These are phyloP conservation scores for Nakazawaea pomicola DNA, from an alignment of 805 yeast genomes.

Conservation along the genomic window DNA sequence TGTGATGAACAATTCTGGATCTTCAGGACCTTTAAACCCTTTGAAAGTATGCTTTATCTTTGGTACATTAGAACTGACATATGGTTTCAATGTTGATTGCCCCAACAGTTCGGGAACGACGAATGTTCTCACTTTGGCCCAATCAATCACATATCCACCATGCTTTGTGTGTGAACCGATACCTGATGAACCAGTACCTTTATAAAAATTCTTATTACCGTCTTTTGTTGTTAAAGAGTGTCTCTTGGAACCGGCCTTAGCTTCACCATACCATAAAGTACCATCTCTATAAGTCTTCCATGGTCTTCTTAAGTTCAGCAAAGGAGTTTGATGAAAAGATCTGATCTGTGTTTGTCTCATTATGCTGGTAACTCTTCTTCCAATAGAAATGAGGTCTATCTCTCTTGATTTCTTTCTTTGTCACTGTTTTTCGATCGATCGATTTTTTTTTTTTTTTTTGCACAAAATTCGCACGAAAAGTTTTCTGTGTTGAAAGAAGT, in stretches of 20 bases:
- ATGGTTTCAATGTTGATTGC: constrained; percentile 52
- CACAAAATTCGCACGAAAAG: too few relatives aligned
- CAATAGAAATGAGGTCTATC: neutral
- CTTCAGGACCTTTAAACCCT: constrained; percentile 76
- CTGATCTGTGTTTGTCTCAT: constrained; percentile 49
- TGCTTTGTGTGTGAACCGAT: constrained; percentile 72
- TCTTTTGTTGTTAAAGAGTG: constrained; percentile 82
- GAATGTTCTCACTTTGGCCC: constrained; percentile 85
- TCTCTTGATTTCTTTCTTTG: neutral
- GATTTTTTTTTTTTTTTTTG: neutral
- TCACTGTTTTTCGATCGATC: neutral
- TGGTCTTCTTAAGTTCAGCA: constrained; percentile 62
- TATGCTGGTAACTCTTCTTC: too few relatives aligned
- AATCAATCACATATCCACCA: constrained; percentile 75
- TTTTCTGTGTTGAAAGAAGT: neutral
- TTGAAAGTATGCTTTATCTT: constrained; percentile 59
- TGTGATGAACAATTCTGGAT: constrained; percentile 65
- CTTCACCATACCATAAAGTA: constrained; percentile 72
- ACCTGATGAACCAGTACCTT: constrained; percentile 95
- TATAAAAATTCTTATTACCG: constrained; percentile 91
- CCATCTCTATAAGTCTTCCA: constrained; percentile 88
- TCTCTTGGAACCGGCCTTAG: constrained; percentile 80
- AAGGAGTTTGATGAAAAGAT: constrained; percentile 41
- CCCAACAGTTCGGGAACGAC: constrained; percentile 59
- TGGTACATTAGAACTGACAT: constrained; percentile 73